These are phyloP conservation scores for Boletus subluridellus DNA, from an alignment of 1,284 basidiomycete genomes.

Conservation along the genomic window DNA sequence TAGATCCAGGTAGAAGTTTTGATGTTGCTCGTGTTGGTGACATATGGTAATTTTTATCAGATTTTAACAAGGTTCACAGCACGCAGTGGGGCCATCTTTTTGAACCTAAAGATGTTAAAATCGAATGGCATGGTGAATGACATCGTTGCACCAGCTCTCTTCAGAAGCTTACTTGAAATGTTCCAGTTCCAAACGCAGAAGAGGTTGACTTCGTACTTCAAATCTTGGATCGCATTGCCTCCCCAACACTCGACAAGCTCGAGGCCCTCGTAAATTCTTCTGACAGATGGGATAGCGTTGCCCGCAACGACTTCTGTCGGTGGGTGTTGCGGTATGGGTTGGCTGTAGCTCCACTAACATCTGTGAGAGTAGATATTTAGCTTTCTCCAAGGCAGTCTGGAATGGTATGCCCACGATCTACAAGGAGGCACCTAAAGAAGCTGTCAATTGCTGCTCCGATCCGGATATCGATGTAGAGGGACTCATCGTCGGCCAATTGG, in stretches of 20 bases:
- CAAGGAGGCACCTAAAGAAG: constrained; percentile 57
- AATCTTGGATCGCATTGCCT: constrained; percentile 55
- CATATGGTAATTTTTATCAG: constrained; percentile 36
- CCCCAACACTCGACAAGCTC: constrained; percentile 66
- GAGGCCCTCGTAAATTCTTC: constrained; percentile 60
- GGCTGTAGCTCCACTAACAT: constrained; percentile 1
- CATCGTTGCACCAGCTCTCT: not conserved
- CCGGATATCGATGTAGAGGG: constrained; percentile 60
- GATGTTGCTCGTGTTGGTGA: not conserved
- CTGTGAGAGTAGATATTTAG: constrained; percentile 49
- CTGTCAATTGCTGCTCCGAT: constrained; percentile 56
- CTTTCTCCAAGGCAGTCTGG: constrained; percentile 66
- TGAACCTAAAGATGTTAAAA: constrained; percentile 73
- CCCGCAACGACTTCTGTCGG: constrained; percentile 94
- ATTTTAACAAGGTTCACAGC: constrained; percentile 71
- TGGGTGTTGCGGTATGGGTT: constrained; percentile 34
- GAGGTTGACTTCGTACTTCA: constrained; percentile 79
- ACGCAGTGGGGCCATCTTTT: constrained; percentile 84
- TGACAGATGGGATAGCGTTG: constrained; percentile 63
- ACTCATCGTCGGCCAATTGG: constrained; percentile 59
- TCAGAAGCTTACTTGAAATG: not conserved
- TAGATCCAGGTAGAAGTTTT: constrained; percentile 56
- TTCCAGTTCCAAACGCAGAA: constrained; percentile 61
- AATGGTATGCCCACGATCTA: constrained; percentile 67
- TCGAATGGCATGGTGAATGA: constrained; percentile 82